A percentile compares a stretch with the other conserved stretches of the same genome.
Conservation (phyloP, 352 stramenopile genomes). For the Phytopythium mirpurense region DNA sequence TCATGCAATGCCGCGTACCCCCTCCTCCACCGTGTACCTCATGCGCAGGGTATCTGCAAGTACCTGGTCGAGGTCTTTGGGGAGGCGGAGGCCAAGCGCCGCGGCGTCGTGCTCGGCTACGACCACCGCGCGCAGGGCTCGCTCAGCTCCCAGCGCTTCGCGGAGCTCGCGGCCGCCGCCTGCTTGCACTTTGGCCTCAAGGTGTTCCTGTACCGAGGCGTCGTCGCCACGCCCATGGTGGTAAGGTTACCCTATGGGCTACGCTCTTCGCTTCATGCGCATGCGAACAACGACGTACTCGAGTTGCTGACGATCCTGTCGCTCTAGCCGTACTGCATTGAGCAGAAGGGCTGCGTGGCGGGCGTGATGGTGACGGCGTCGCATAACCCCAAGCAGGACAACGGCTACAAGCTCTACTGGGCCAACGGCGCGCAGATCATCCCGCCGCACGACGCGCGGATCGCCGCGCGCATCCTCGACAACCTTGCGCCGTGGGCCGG, state of each 20-base stretch:
- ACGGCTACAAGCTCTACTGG: constrained; percentile 98
- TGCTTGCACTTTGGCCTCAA: constrained; percentile 79
- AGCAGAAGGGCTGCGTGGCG: constrained; percentile 71
- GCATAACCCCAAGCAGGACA: constrained; percentile 98
- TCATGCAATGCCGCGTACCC: no score
- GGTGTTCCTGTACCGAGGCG: constrained; percentile 88
- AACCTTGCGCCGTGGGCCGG: constrained; percentile 87
- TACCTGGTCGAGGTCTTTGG: constrained; percentile 81
- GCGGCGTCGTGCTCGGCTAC: constrained; percentile 88
- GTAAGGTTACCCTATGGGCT: constrained; percentile 20
- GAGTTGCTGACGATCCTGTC: not conserved
- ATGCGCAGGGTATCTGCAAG: constrained; percentile 80
- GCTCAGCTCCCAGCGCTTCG: constrained; percentile 88
- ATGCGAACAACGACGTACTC: no score
- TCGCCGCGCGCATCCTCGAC: constrained; percentile 85
- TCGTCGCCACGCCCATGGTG: constrained; percentile 96
- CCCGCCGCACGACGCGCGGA: constrained; percentile 92
- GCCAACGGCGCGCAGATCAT: constrained; percentile 96
- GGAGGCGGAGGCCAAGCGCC: constrained; percentile 47
- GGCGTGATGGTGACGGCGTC: constrained; percentile 95
- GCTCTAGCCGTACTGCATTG: constrained; percentile 59
- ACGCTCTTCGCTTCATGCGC: not conserved
- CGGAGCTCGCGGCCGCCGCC: constrained; percentile 77
- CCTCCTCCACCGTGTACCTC: constrained; percentile 86
- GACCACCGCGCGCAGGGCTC: constrained; percentile 79